Conservation (phyloP, 805 yeast species). For the Sungouiella blattae region DNA sequence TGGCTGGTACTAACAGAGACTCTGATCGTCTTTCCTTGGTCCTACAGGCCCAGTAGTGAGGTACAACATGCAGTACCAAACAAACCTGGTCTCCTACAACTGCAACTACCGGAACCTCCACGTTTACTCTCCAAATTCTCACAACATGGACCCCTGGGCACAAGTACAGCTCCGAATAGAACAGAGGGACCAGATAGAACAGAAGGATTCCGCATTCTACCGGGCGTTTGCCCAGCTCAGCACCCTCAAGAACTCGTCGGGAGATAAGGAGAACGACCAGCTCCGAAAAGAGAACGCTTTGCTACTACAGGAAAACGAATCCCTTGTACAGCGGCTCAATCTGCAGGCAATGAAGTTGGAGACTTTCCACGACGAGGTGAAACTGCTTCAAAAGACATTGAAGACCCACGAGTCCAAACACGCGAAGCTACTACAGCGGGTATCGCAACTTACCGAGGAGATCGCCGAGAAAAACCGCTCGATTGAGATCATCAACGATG, state of each 20-base stretch:
- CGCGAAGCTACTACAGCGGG: slow-evolving; percentile 9
- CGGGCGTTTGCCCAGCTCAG: slow-evolving; percentile 31
- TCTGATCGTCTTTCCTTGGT: too few species aligned
- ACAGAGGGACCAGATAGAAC: slow-evolving; percentile 30
- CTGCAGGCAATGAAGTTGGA: slow-evolving; percentile 25
- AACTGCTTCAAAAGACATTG: slow-evolving; percentile 12
- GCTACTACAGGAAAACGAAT: slow-evolving; percentile 19
- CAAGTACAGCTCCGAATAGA: slow-evolving; percentile 23
- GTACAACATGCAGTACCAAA: too few species aligned
- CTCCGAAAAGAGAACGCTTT: slow-evolving; percentile 17
- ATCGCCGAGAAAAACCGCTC: slow-evolving; percentile 50
- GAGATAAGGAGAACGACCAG: slow-evolving; percentile 5
- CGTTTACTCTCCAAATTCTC: too few species aligned
- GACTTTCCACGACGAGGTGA: slow-evolving; percentile 16
- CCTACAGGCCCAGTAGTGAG: too few species aligned
- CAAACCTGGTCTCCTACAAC: too few species aligned
- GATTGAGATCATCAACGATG: slow-evolving; percentile 63
- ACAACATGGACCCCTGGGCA: slow-evolving; percentile 17
- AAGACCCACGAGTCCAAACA: slow-evolving; percentile 8
- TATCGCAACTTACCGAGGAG: slow-evolving; percentile 25
- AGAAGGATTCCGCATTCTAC: slow-evolving; percentile 28
- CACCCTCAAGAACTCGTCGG: slow-evolving; percentile 9
- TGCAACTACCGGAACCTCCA: too few species aligned
- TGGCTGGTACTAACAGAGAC: too few species aligned
- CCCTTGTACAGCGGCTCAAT: slow-evolving; percentile 22